Evolutionary conservation across 2,329 filamentous ascomycete species (phyloP).

Genomic region (Fusarium pseudonygamai): DNA sequence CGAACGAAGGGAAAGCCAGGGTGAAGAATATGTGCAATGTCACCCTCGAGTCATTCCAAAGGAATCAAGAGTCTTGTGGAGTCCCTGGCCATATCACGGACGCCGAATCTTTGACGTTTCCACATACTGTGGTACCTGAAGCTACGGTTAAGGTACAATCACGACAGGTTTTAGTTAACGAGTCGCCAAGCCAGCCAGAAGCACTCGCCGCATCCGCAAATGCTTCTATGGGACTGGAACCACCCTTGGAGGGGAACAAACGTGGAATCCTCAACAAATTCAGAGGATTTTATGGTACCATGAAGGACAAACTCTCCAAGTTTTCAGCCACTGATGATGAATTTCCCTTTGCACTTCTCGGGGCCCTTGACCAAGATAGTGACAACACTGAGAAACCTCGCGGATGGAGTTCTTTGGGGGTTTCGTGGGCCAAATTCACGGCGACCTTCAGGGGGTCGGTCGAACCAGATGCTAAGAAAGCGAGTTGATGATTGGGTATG

Average conservation of each 20-base stretch:
- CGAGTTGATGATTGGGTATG: neutral
- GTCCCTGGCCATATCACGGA: neutral
- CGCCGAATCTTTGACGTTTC: neutral
- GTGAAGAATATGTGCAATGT: conserved; percentile 10
- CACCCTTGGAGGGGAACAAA: neutral
- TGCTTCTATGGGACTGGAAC: neutral
- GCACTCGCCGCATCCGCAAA: no score
- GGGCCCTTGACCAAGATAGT: neutral
- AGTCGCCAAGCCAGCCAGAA: neutral
- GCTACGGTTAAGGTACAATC: neutral
- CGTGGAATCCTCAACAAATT: neutral
- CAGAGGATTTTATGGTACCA: neutral
- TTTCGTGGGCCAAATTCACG: neutral
- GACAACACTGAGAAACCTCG: neutral
- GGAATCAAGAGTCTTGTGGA: neutral
- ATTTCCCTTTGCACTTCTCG: neutral
- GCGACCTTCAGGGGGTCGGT: neutral
- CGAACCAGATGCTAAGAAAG: neutral
- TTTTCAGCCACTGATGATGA: neutral
- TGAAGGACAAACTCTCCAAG: neutral
- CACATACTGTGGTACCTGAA: neutral
- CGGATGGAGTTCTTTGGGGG: neutral
- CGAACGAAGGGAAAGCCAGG: neutral
- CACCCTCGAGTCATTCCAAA: neutral
- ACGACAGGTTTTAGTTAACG: neutral